phyloP scores from a whole-genome alignment of 805 yeast genomes.

The Candida chauliodis region DNA sequence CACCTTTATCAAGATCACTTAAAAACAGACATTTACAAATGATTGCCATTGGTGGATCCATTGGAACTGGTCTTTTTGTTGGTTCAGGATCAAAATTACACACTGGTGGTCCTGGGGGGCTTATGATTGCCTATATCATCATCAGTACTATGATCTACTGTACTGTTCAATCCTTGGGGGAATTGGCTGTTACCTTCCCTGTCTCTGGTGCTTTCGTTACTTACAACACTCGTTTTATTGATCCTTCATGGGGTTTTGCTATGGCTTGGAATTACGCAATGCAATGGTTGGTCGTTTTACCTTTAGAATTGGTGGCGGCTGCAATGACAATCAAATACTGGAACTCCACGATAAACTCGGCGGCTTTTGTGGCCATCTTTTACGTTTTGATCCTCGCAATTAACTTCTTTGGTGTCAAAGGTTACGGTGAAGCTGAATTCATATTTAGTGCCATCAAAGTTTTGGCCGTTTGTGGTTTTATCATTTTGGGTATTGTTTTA shows the following conservation, averaged over 20 bases:
- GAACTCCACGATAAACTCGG: slow-evolving; percentile 47
- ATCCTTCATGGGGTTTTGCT: slow-evolving; percentile 56
- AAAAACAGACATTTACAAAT: slow-evolving; percentile 69
- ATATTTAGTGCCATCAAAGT: slow-evolving; percentile 46
- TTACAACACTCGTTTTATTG: slow-evolving; percentile 55
- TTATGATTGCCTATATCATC: slow-evolving; percentile 52
- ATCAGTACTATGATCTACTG: slow-evolving; percentile 58
- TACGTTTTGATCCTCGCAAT: slow-evolving; percentile 43
- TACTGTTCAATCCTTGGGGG: slow-evolving; percentile 55
- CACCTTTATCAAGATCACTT: slow-evolving; percentile 49
- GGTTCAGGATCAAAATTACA: slow-evolving; percentile 63
- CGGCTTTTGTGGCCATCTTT: slow-evolving; percentile 56
- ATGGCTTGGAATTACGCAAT: slow-evolving; percentile 30
- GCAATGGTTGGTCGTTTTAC: slow-evolving; percentile 40
- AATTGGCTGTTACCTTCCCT: slow-evolving; percentile 58
- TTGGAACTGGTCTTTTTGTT: slow-evolving; percentile 80
- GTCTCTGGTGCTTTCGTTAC: slow-evolving; percentile 64
- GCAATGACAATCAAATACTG: slow-evolving; percentile 54
- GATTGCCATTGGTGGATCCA: slow-evolving; percentile 82
- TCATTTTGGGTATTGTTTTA: slow-evolving; percentile 44
- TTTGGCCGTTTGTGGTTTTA: slow-evolving; percentile 44
- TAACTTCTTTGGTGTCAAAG: slow-evolving; percentile 52
- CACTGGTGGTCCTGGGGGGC: slow-evolving; percentile 71
- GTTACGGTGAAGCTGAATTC: slow-evolving; percentile 58
- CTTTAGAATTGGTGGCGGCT: slow-evolving; percentile 56